Evolutionary conservation across 2,329 filamentous ascomycete species (phyloP).

Genomic region (Pseudogymnoascus sp.): DNA sequence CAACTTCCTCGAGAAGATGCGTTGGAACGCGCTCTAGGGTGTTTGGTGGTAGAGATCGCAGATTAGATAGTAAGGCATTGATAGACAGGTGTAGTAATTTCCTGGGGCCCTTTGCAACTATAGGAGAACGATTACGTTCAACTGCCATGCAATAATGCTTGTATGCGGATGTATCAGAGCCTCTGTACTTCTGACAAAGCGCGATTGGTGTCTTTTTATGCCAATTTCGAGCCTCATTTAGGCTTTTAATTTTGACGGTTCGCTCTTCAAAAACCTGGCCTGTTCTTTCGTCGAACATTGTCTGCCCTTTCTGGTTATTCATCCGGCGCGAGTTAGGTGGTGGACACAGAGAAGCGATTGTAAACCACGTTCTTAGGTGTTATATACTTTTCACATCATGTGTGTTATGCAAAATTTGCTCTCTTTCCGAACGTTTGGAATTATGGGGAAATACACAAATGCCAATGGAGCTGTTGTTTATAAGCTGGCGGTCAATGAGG

Average conservation of each 20-base stretch:
- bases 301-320: neutral
- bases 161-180: conserved; percentile 10
- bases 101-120: conserved; percentile 16
- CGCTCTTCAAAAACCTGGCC: conserved; percentile 26
- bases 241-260: conserved; percentile 15
- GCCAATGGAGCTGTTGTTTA: neutral
- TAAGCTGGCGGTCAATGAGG: neutral
- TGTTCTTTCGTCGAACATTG: conserved; percentile 23
- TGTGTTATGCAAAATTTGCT: neutral
- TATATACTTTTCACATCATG: neutral
- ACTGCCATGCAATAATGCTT: neutral
- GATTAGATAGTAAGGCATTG: conserved; percentile 20
- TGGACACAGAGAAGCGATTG: neutral
- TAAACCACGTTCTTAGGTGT: neutral
- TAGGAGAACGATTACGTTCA: neutral
- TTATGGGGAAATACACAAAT: neutral
- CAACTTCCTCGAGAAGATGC: neutral
- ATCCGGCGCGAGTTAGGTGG: neutral
- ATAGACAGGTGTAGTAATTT: conserved; percentile 22
- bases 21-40: conserved; percentile 20
- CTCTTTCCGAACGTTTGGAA: neutral
- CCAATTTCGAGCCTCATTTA: conserved; percentile 20
- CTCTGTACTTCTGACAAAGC: conserved; percentile 12
- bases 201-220: conserved; percentile 12
- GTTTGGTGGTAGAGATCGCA: conserved; percentile 18